Conservation (phyloP, 306 rosid species). For the Dryas alaskensis region DNA sequence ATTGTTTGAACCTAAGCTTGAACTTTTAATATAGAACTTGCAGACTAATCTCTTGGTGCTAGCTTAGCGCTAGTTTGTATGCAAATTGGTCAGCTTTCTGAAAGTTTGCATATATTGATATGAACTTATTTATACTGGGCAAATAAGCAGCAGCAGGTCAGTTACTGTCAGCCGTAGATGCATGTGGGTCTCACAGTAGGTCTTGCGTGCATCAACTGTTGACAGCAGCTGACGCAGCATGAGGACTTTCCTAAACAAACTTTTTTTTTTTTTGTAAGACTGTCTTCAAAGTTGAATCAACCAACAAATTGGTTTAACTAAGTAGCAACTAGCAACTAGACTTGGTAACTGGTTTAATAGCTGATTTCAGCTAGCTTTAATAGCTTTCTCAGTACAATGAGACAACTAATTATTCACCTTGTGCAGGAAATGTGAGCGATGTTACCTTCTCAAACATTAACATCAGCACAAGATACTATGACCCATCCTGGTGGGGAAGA, state of each 20-base stretch:
- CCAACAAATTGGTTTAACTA: not conserved
- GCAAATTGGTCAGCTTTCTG: no score
- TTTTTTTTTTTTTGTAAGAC: not conserved
- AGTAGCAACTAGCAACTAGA: not conserved
- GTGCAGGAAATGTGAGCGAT: slow-evolving; percentile 81
- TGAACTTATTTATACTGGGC: no score
- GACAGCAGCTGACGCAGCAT: no score
- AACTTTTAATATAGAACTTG: not conserved
- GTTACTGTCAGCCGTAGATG: no score
- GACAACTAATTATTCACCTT: slow-evolving; percentile 4
- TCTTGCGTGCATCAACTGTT: no score
- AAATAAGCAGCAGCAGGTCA: no score
- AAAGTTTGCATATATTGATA: no score
- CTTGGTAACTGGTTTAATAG: not conserved
- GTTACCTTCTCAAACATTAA: slow-evolving; percentile 87
- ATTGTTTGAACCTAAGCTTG: not conserved
- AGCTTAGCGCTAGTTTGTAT: not conserved
- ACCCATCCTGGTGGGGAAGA: slow-evolving; percentile 97
- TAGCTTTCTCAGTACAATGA: not conserved
- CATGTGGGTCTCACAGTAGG: no score
- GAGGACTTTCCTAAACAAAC: no score
- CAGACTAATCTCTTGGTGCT: not conserved
- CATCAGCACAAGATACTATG: slow-evolving; percentile 87
- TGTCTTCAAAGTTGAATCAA: not conserved
- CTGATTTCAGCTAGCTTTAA: not conserved